Conservation (phyloP, 441 rosid species). For the Erodium moschatum region DNA sequence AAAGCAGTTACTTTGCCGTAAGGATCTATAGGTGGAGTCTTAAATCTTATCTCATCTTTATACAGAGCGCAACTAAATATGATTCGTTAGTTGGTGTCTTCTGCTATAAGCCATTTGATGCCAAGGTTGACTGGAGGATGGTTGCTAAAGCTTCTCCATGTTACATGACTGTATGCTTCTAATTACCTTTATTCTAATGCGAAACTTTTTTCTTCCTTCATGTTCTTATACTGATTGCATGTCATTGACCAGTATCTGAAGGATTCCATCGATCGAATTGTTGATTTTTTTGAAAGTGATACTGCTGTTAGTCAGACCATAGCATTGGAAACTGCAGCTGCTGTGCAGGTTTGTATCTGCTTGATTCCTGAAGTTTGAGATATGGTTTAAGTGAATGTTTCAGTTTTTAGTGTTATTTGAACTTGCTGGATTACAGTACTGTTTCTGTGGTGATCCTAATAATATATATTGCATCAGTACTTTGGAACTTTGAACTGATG, state of each 20-base stretch:
- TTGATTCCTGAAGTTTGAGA: conserved; percentile 15
- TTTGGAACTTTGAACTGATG: background rate
- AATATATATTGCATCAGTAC: background rate
- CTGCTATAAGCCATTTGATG: conserved; percentile 90
- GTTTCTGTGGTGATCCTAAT: background rate
- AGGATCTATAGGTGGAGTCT: conserved; percentile 16
- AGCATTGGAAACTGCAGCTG: conserved; percentile 97
- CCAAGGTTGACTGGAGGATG: conserved; percentile 96
- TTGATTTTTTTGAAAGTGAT: conserved; percentile 77
- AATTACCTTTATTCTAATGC: conserved; percentile 14
- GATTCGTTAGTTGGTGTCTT: conserved; percentile 78
- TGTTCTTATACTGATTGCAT: conserved; percentile 28
- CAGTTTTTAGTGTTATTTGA: background rate
- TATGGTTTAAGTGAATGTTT: background rate
- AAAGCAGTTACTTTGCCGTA: conserved; percentile 15
- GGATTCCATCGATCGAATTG: conserved; percentile 66
- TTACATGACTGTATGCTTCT: conserved; percentile 70
- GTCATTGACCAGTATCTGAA: conserved; percentile 68
- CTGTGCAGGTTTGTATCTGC: conserved; percentile 68
- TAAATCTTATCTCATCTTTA: conserved; percentile 18
- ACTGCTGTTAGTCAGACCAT: conserved; percentile 75
- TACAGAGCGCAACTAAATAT: conserved; percentile 81
- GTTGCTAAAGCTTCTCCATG: conserved; percentile 94
- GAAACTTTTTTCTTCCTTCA: conserved; percentile 8
- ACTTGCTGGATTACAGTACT: conserved; percentile 7